Evolutionary conservation across 2,329 filamentous ascomycete species (phyloP), one percentile per base, ranked within the genome.

Genomic region (Sclerotinia borealis): DNA sequence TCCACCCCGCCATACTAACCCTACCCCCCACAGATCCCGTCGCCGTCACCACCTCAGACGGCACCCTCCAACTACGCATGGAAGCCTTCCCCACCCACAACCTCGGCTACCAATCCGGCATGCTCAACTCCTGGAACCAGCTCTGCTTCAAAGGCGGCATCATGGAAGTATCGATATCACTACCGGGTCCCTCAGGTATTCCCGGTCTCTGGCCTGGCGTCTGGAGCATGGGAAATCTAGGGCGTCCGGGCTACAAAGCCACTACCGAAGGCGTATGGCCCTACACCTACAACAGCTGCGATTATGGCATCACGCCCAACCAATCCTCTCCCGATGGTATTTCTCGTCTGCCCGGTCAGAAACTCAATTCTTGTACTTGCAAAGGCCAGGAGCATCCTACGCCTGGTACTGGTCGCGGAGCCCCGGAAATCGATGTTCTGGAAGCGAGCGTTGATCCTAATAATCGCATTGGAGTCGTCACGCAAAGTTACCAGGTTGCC

Each of bases 381-480:
- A 73, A 74, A 11, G 81, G 81, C 11, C 80, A 83, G 67, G 86
- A 90, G 69, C 87, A 90, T 71, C 87, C 87, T 1, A 85, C 75
- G 37, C 83, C 84, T 8, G 87, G 87, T 22, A 85, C 78, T 50
- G 87, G 86, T 31, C 80, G 88, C 29, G 84, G 83, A 61, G 85
- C 86, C 1, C 87, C 88, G 0, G 88, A 91, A 77, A 87, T 90
- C 65, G 88, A 90, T 79, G 86, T 85, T 25, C 77, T 90, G 31
- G 87, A 90, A 79, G 87, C 83, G 13, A 78, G 77, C 48, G 79
- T 77, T 7, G 78, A 79, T 43, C 68, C 68, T 1, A 70, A 64
- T 49, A 72, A 73, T 47, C 65, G 64, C 5, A 71, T 73, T 75
- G 79, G 73, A 69, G 72, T 70, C 43, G 71, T 75, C 64, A 78